Conservation (phyloP, 257 asterid genomes). For the Paulownia fortunei region DNA sequence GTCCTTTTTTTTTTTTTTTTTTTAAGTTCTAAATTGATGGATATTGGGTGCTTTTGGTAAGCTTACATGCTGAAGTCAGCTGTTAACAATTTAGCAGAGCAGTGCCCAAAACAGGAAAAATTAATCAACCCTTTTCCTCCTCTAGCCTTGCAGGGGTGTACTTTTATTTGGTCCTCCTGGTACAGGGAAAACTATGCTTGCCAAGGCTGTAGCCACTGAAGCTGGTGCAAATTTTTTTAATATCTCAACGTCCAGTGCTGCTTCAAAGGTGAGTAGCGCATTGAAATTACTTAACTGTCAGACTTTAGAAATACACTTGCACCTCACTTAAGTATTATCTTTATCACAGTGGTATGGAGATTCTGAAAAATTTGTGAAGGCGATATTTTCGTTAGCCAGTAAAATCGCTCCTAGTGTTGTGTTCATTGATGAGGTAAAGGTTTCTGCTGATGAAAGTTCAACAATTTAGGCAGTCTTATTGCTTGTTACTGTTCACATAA, state of each 20-base stretch:
- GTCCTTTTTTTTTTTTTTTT: not conserved
- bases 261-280: slow-evolving; percentile 36
- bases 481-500: not conserved
- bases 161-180: slow-evolving; percentile 58
- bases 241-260: slow-evolving; percentile 40
- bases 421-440: slow-evolving; percentile 41
- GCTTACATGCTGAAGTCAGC: not conserved
- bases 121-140: not conserved
- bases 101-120: not conserved
- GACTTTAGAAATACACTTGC: not conserved
- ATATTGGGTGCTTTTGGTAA: not conserved
- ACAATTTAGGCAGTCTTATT: slow-evolving; percentile 8
- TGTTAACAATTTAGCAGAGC: not conserved
- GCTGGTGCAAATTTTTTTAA: slow-evolving; percentile 49
- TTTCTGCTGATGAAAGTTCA: not conserved
- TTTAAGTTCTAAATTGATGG: not conserved
- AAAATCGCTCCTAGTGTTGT: slow-evolving; percentile 41
- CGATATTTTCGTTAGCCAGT: slow-evolving; percentile 38
- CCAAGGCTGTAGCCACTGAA: slow-evolving; percentile 54
- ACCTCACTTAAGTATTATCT: not conserved
- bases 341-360: slow-evolving; percentile 44
- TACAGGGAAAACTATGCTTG: slow-evolving; percentile 54
- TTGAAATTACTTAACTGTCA: not conserved
- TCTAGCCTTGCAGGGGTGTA: slow-evolving; percentile 52
- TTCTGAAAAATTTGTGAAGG: slow-evolving; percentile 42